These are phyloP conservation scores for Colletotrichum trifolii DNA, from an alignment of 2,329 filamentous ascomycete genomes.

Conservation along the genomic window DNA sequence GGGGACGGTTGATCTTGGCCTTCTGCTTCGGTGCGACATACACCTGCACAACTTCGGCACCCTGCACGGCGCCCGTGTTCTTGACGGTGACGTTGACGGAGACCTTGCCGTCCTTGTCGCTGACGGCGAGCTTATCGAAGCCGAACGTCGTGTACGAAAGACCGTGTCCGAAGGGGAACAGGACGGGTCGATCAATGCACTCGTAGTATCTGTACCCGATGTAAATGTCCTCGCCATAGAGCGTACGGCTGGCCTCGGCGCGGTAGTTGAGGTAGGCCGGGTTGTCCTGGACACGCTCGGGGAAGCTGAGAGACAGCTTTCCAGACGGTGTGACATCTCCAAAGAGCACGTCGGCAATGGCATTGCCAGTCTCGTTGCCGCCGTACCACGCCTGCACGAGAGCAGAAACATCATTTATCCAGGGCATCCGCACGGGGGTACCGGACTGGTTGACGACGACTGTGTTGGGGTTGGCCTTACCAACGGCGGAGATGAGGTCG, in stretches of 20 bases:
- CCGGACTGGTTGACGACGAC: constrained; percentile 78
- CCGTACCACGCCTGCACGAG: constrained; percentile 82
- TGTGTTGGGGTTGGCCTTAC: constrained; percentile 71
- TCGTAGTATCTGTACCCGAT: constrained; percentile 81
- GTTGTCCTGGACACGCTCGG: constrained; percentile 70
- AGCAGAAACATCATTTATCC: constrained; percentile 63
- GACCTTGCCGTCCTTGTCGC: constrained; percentile 52
- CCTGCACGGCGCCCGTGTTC: constrained; percentile 63
- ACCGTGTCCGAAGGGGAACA: constrained; percentile 79
- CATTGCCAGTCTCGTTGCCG: constrained; percentile 80
- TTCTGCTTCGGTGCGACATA: constrained; percentile 61
- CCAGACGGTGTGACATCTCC: constrained; percentile 76
- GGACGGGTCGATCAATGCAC: constrained; percentile 63
- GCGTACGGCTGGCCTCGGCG: constrained; percentile 70
- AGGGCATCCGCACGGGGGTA: constrained; percentile 75
- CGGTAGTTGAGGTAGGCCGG: constrained; percentile 77
- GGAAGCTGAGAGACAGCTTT: constrained; percentile 79
- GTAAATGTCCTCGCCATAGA: constrained; percentile 80
- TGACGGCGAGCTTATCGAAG: constrained; percentile 56
- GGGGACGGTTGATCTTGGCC: constrained; percentile 58
- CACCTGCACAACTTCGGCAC: constrained; percentile 61
- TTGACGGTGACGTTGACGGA: constrained; percentile 60
- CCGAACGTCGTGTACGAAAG: constrained; percentile 76
- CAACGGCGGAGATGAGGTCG: constrained; percentile 73
- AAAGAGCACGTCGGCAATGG: constrained; percentile 76